phyloP scores from a whole-genome alignment of 2,329 filamentous ascomycete genomes.

The Pezicula rhizophila region DNA sequence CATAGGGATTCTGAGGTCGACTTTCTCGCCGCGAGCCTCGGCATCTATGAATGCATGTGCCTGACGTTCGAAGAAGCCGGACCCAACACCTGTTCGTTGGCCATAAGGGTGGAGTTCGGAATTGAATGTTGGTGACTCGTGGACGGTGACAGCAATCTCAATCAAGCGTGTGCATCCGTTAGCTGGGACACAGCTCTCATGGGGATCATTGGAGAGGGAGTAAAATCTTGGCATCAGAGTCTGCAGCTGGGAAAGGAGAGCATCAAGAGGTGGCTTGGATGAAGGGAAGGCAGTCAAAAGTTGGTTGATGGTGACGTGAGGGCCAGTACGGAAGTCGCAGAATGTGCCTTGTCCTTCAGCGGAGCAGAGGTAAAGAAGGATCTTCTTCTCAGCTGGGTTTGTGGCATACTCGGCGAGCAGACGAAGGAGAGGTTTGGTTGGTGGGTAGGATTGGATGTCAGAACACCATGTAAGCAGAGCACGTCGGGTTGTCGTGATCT shows the following conservation, averaged over 20 bases:
- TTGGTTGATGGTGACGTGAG: slow-evolving; percentile 79
- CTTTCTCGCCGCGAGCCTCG: slow-evolving; percentile 52
- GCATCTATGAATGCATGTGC: slow-evolving; percentile 67
- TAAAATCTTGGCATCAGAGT: slow-evolving; percentile 98
- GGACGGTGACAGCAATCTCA: slow-evolving; percentile 94
- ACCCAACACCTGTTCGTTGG: slow-evolving; percentile 76
- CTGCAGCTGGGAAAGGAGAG: slow-evolving; percentile 72
- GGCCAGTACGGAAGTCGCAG: slow-evolving; percentile 88
- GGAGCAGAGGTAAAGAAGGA: slow-evolving; percentile 78
- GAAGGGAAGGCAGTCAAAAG: slow-evolving; percentile 89
- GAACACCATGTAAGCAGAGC: slow-evolving; percentile 95
- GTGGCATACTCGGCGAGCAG: slow-evolving; percentile 79
- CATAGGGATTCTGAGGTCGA: slow-evolving; percentile 79
- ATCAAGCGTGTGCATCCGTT: slow-evolving; percentile 65
- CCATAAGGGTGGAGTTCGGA: slow-evolving; percentile 44
- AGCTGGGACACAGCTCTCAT: slow-evolving; percentile 43
- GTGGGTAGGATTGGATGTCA: slow-evolving; percentile 87
- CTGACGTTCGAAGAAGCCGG: slow-evolving; percentile 86
- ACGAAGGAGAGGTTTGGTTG: slow-evolving; percentile 80
- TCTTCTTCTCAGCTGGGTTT: slow-evolving; percentile 78
- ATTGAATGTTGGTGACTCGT: slow-evolving; percentile 71
- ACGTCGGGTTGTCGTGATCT: slow-evolving; percentile 82
- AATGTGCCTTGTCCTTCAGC: slow-evolving; percentile 88
- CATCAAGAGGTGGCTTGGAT: slow-evolving; percentile 77
- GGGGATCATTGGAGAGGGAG: slow-evolving; percentile 92